phyloP scores from a whole-genome alignment of 225 moss, liverwort and hornwort genomes.

The Marchantia polymorpha region DNA sequence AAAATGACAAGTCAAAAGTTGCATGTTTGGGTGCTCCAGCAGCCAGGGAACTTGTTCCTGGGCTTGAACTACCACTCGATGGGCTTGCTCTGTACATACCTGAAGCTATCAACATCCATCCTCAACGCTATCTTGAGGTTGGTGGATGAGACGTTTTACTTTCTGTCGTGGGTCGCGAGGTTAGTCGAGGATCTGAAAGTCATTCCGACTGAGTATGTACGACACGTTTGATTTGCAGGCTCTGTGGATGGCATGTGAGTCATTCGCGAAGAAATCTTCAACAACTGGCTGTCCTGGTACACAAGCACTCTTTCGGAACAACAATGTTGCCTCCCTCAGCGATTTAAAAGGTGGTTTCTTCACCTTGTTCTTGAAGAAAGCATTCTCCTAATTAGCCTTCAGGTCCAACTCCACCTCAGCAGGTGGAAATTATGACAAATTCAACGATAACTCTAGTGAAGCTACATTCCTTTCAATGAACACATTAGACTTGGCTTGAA shows the following conservation, averaged over 20 bases:
- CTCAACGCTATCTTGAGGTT: constrained; percentile 75
- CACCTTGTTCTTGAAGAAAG: too few relatives aligned
- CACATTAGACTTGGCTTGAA: too few relatives aligned
- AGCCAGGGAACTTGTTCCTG: constrained; percentile 68
- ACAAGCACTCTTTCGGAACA: constrained; percentile 47
- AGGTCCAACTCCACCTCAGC: too few relatives aligned
- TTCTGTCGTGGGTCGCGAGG: background rate
- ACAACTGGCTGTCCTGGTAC: constrained; percentile 39
- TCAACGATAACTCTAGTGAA: too few relatives aligned
- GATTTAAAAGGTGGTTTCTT: constrained; percentile 45
- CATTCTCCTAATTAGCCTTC: too few relatives aligned
- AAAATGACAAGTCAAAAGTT: constrained; percentile 34
- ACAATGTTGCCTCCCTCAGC: constrained; percentile 56
- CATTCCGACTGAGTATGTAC: background rate
- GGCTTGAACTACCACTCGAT: constrained; percentile 59
- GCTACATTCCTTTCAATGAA: too few relatives aligned
- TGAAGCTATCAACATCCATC: constrained; percentile 77
- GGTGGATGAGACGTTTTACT: background rate
- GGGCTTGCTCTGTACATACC: constrained; percentile 75
- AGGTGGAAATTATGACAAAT: too few relatives aligned
- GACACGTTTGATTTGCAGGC: constrained; percentile 34
- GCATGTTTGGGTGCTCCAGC: constrained; percentile 45
- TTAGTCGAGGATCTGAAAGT: background rate
- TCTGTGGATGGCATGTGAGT: constrained; percentile 80
- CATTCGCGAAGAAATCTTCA: constrained; percentile 42